A percentile compares a stretch with the other conserved stretches of the same genome.
phyloP scores from a whole-genome alignment of 179 eudicot species.

The Heliamphora pulchella region DNA sequence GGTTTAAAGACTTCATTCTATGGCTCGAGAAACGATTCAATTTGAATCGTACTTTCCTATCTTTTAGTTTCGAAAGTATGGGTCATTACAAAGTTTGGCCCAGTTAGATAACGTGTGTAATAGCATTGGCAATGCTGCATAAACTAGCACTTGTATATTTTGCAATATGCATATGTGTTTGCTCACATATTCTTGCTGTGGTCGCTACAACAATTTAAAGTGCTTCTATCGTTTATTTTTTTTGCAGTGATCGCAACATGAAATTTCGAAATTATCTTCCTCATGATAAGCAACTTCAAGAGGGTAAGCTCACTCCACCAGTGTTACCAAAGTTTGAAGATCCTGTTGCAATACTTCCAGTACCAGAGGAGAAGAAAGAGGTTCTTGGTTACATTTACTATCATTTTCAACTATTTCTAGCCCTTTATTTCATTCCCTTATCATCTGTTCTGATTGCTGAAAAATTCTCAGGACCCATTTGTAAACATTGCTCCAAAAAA shows the following conservation, averaged over 20 bases:
- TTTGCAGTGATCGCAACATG: conserved; percentile 53
- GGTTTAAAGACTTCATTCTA: too few relatives aligned
- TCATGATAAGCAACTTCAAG: conserved; percentile 91
- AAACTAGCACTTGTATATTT: too few relatives aligned
- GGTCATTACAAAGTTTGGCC: too few relatives aligned
- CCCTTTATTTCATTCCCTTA: not conserved
- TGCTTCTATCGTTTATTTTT: not conserved
- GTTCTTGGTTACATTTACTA: conserved; percentile 25
- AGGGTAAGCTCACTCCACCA: conserved; percentile 87
- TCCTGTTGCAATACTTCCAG: conserved; percentile 62
- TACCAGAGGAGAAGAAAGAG: conserved; percentile 73
- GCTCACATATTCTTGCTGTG: not conserved
- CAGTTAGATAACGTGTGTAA: too few relatives aligned
- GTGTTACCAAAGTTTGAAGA: conserved; percentile 88
- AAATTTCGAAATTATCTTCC: conserved; percentile 96
- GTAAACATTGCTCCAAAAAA: conserved; percentile 96
- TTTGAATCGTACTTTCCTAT: too few relatives aligned
- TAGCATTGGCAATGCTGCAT: too few relatives aligned
- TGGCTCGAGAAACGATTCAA: too few relatives aligned
- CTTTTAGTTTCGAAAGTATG: too few relatives aligned
- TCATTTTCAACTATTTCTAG: not conserved
- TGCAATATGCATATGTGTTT: not conserved
- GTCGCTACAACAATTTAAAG: conserved; percentile 1
- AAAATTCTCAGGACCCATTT: conserved; percentile 70
- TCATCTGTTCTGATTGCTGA: conserved; percentile 5